Evolutionary conservation across 139 green algal genomes (phyloP), one percentile per base, ranked within the genome.

Genomic region (Closterium sp.): DNA sequence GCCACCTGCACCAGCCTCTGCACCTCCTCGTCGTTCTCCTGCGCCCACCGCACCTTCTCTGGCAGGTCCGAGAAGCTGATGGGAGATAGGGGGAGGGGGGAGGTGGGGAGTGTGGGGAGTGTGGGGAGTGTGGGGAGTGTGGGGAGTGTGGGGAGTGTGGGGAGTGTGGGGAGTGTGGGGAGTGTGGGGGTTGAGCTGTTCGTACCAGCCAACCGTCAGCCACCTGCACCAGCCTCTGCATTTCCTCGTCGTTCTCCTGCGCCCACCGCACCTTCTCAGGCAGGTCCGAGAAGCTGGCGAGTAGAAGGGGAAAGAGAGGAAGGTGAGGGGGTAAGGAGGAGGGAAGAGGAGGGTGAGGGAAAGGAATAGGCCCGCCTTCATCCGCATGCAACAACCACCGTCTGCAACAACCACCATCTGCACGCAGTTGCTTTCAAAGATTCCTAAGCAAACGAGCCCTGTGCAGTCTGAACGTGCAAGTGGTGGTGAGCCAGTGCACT

Each of bases 21-120:
- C 86, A 50, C 90, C 22, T 93, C 42, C 85, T n/a, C 28, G 31
- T 93, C 90, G 70, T 93, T 29, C 70, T 91, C 29, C 29, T 70
- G 27, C 21, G 90, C 90, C 90, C 90, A 93, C 50, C 17, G 5
- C 22, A 93, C 30, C 30, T 93, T 93, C 1, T 42, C 90, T 24
- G 85, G 31, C 29, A 93, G 31, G 22, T 93, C 90, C 11, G 31
- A 50, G 30, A 91, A 93, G 2, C 90, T 92, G 90, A 9, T 7
- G 38, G 38, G 38, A 50, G 5, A 79, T 79, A 4, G 62, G 62
- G 7, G 17, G 17, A 79, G 2, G 19, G n/a, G n/a, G n/a, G n/a
- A n/a, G n/a, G n/a, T n/a, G n/a, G n/a, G n/a, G n/a, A n/a, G n/a
- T n/a, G n/a, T n/a, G n/a, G n/a, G n/a, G n/a, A n/a, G n/a, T n/a